A percentile compares a stretch with the other conserved stretches of the same genome.
phyloP scores from a whole-genome alignment of 192 early-diverging fungal genomes.

The Diversispora epigaea region DNA sequence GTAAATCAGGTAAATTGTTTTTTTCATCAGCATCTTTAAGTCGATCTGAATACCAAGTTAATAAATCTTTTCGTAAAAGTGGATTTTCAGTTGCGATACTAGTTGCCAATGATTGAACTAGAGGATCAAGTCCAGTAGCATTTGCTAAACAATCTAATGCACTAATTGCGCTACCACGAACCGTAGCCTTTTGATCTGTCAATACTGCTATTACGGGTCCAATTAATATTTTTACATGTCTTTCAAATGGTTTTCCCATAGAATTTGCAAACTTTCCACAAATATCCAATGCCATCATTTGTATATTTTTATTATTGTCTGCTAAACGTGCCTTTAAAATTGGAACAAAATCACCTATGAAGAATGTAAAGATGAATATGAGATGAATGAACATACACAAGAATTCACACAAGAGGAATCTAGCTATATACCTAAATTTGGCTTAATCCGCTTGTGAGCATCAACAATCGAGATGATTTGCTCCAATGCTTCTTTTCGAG shows the following conservation, averaged over 20 bases:
- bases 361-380: not conserved
- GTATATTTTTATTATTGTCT: slow-evolving; percentile 92
- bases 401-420: no score
- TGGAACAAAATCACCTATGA: slow-evolving; percentile 68
- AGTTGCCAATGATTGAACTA: slow-evolving; percentile 62
- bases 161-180: slow-evolving; percentile 73
- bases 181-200: slow-evolving; percentile 88
- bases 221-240: slow-evolving; percentile 68
- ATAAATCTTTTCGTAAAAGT: slow-evolving; percentile 80
- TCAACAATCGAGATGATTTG: slow-evolving; percentile 74
- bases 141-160: slow-evolving; percentile 70
- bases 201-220: slow-evolving; percentile 70
- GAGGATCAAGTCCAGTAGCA: slow-evolving; percentile 68
- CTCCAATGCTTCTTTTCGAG: slow-evolving; percentile 88
- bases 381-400: no score
- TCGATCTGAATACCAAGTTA: slow-evolving; percentile 75
- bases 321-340: slow-evolving; percentile 81
- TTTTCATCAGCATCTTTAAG: slow-evolving; percentile 47
- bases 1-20: slow-evolving; percentile 58
- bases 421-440: slow-evolving; percentile 56
- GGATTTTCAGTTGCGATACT: slow-evolving; percentile 81
- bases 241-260: slow-evolving; percentile 86
- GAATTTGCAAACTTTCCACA: slow-evolving; percentile 71
- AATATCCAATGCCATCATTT: slow-evolving; percentile 78
- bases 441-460: slow-evolving; percentile 81